phyloP scores from a whole-genome alignment of 768 basidiomycete genomes.

The Suillus bovinus region DNA sequence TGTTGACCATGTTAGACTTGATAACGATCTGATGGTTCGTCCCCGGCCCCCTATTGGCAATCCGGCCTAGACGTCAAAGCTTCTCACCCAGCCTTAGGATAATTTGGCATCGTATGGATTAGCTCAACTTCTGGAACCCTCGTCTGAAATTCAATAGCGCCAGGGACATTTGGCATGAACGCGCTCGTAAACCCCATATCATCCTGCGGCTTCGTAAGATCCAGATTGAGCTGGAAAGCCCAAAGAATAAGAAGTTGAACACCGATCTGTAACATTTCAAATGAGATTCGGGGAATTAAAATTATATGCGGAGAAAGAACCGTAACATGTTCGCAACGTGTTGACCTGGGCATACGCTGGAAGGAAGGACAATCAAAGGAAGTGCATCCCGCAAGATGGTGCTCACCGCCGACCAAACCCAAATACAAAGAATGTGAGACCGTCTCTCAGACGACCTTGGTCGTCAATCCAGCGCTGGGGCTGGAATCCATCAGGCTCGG shows the following conservation, averaged over 20 bases:
- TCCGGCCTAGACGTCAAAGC: not conserved
- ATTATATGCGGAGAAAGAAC: not conserved
- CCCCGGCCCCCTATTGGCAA: not conserved
- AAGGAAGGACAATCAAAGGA: not conserved
- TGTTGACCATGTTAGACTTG: too few species aligned
- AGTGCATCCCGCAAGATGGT: not conserved
- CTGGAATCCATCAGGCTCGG: not conserved
- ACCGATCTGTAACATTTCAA: not conserved
- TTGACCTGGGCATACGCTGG: constrained; percentile 1
- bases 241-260: not conserved
- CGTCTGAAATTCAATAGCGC: not conserved
- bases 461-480: not conserved
- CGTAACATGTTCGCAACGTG: not conserved
- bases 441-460: not conserved
- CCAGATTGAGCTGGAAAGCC: not conserved
- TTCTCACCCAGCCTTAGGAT: not conserved
- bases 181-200: not conserved
- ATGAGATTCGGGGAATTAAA: not conserved
- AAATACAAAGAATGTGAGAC: not conserved
- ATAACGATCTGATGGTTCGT: too few species aligned
- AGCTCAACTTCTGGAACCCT: not conserved
- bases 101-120: not conserved
- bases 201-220: not conserved
- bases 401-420: not conserved
- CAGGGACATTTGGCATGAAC: not conserved